These are phyloP conservation scores for Penicillium dipodomyicola DNA, from an alignment of 495 filamentous ascomycete species.

Conservation along the genomic window DNA sequence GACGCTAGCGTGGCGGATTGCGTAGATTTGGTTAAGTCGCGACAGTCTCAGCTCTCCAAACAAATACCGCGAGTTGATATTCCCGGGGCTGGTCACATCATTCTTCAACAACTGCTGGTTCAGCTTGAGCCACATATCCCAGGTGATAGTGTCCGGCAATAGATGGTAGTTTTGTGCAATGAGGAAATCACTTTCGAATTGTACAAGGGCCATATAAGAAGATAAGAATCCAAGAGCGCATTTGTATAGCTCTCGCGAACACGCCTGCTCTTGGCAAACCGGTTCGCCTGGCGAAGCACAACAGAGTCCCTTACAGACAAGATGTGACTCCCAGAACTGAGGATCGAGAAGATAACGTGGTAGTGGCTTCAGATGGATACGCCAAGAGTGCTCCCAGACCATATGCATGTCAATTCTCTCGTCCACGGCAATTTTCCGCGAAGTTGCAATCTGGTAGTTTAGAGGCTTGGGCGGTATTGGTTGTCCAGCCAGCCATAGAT, in stretches of 20 bases:
- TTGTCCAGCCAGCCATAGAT: constrained; percentile 50
- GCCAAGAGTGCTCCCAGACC: constrained; percentile 35
- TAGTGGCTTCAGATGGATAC: constrained; percentile 47
- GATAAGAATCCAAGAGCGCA: constrained; percentile 42
- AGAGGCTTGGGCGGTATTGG: constrained; percentile 48
- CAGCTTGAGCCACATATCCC: constrained; percentile 22
- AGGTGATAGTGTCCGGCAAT: constrained; percentile 32
- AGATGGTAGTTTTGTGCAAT: constrained; percentile 36
- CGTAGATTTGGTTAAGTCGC: constrained; percentile 19
- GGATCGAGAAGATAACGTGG: constrained; percentile 41
- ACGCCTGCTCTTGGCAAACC: not conserved
- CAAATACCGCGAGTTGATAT: constrained; percentile 41
- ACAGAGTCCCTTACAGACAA: constrained; percentile 8
- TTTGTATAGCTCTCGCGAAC: constrained; percentile 3
- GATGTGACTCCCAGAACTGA: constrained; percentile 37
- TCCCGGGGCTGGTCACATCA: not conserved
- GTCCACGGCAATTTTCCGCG: constrained; percentile 41
- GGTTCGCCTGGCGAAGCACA: not conserved
- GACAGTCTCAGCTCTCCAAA: constrained; percentile 47
- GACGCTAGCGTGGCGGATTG: not conserved
- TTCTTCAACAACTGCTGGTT: constrained; percentile 16
- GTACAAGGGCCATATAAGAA: constrained; percentile 44
- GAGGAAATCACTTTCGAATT: constrained; percentile 44
- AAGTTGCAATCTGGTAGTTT: constrained; percentile 44
- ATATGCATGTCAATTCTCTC: constrained; percentile 43